Evolutionary conservation across 495 filamentous ascomycete species (phyloP), one percentile per base, ranked within the genome.

Genomic region (Oidiodendron maius): DNA sequence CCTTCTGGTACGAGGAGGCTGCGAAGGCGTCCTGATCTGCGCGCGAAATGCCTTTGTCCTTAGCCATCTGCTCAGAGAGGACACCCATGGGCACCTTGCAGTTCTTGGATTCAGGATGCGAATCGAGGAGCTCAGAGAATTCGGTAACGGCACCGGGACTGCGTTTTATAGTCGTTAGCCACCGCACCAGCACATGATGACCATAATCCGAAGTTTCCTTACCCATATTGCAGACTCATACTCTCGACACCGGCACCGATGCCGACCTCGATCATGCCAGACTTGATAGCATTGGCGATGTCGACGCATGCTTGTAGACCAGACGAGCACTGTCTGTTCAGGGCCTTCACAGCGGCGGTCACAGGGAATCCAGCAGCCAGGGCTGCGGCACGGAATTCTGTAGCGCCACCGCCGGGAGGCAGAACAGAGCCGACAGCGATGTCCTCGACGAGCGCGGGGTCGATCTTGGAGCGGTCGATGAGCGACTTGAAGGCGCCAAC

Each of bases 41-140:
- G 49, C 93, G 84, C 39, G 78, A 59, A 58, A 97, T 79, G 40
- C 75, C 70, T 45, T 80, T 75, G 65, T 90, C 88, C 68, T 87
- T 84, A 46, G 93, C 93, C 93, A 98, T 96, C 57, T 91, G 60
- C 71, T 98, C 93, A 44, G 89, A 95, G 26, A 97, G 77, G 1
- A 88, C 78, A 53, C 94, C 94, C 93, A 98, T 98, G 60, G 91
- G 86, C 9, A 98, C 93, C 73, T 94, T 96, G 79, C 93, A 98
- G 75, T 96, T 91, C 59, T 83, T 85, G 32, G 91, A 80, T 65
- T 93, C 84, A 47, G 78, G 75, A 71, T 94, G 78, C 52, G 70
- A 78, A 61, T 96, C 87, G 39, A 98, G 81, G 49, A 96, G 81
- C 12, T 95, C 88, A 20, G 86, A 91, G 79, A 98, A 96, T 65